These are phyloP conservation scores for Cupressus sempervirens DNA, from an alignment of 75 land plant genomes.

Conservation along the genomic window DNA sequence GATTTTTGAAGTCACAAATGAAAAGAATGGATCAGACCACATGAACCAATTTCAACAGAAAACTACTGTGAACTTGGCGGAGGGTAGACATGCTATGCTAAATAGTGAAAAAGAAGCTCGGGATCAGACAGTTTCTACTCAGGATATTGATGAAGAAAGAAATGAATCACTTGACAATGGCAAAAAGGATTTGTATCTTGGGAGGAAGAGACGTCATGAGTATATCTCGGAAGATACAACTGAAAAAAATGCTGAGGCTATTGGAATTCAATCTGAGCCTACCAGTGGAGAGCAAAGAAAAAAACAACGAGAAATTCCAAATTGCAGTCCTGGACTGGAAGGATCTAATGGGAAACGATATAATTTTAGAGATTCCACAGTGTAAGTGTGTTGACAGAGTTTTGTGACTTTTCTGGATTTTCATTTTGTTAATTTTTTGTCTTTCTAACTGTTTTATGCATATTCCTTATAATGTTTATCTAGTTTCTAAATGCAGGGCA, in stretches of 20 bases:
- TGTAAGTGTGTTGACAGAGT: constrained; percentile 22
- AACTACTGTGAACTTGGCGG: constrained; percentile 2
- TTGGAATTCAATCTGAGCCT: constrained; percentile 4
- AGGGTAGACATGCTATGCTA: constrained; percentile 3
- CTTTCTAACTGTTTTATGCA: neutral
- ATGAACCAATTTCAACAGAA: constrained; percentile 10
- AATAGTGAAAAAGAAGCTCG: neutral
- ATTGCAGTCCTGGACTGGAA: neutral
- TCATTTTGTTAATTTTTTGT: neutral
- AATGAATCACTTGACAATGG: neutral
- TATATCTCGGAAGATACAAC: constrained; percentile 11
- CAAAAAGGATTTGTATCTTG: constrained; percentile 12
- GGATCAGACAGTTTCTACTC: neutral
- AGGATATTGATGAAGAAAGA: constrained; percentile 3
- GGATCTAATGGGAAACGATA: constrained; percentile 26
- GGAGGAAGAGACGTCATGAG: constrained; percentile 23
- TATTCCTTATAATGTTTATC: neutral
- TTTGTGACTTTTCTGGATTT: neutral
- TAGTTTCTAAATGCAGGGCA: neutral
- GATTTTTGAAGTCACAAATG: constrained; percentile 25
- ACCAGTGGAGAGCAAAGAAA: constrained; percentile 7
- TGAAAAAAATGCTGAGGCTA: constrained; percentile 6
- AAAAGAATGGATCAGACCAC: constrained; percentile 16
- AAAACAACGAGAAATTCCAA: neutral
- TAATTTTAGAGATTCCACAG: constrained; percentile 38